phyloP scores from a whole-genome alignment of 1,284 basidiomycete species.

The Cryptococcus sp. region DNA sequence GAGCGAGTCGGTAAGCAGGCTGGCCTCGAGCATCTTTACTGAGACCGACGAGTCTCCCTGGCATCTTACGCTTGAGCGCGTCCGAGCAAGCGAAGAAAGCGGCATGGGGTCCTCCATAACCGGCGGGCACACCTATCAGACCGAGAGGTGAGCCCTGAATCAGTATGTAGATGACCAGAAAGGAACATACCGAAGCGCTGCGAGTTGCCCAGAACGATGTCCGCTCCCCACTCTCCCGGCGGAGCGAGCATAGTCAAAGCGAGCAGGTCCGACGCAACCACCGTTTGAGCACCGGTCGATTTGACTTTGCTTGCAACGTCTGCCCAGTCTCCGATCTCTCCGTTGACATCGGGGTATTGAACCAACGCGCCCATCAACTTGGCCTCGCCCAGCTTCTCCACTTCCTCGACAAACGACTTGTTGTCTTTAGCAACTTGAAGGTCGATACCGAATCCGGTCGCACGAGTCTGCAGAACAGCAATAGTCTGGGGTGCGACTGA shows the following conservation, averaged over 20 bases:
- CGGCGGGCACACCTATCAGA: constrained; percentile 65
- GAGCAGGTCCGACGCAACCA: constrained; percentile 87
- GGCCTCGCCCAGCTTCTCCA: constrained; percentile 58
- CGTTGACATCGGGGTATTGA: constrained; percentile 91
- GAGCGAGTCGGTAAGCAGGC: constrained; percentile 85
- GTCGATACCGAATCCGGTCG: constrained; percentile 84
- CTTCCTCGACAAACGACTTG: constrained; percentile 57
- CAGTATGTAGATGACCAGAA: background rate
- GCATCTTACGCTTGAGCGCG: constrained; percentile 93
- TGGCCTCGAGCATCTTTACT: constrained; percentile 82
- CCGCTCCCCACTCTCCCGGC: constrained; percentile 98
- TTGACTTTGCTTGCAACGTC: constrained; percentile 71
- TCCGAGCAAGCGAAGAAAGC: constrained; percentile 96
- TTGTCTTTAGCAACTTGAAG: constrained; percentile 61
- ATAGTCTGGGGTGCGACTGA: constrained; percentile 84
- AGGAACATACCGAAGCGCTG: constrained; percentile 74
- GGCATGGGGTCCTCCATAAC: constrained; percentile 89
- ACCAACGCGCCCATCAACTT: constrained; percentile 80
- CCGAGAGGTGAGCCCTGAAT: constrained; percentile 34
- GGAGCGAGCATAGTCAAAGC: constrained; percentile 92
- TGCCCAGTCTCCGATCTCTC: constrained; percentile 75
- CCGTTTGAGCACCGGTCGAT: constrained; percentile 72
- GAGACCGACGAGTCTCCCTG: constrained; percentile 87
- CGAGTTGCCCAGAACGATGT: constrained; percentile 92
- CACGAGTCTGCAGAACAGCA: constrained; percentile 80